These are phyloP conservation scores for Gonium pectorale DNA, from an alignment of 139 green algal species.

Conservation along the genomic window DNA sequence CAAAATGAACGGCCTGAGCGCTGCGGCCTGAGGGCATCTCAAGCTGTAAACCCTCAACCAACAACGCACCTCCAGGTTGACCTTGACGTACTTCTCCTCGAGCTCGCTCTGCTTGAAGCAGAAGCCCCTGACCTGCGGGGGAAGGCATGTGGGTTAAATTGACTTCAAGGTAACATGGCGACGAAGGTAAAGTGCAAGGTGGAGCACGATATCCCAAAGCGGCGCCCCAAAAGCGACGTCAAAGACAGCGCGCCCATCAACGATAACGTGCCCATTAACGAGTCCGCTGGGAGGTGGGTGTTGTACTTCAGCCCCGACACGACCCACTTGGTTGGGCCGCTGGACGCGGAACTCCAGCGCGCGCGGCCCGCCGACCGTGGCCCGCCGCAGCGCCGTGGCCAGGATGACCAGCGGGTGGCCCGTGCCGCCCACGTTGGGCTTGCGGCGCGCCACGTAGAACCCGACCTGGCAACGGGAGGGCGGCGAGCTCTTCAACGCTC, in stretches of 20 bases:
- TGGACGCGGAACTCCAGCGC: slow-evolving; percentile 17
- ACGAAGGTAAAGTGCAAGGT: too few species aligned
- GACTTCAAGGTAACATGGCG: too few species aligned
- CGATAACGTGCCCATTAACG: too few species aligned
- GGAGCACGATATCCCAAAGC: too few species aligned
- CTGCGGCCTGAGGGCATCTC: too few species aligned
- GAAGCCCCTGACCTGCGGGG: background rate
- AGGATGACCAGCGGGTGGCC: slow-evolving; percentile 37
- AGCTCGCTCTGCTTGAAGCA: slow-evolving; percentile 4
- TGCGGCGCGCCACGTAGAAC: slow-evolving; percentile 21
- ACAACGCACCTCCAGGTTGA: background rate
- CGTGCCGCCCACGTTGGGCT: background rate
- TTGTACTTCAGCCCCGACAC: too few species aligned
- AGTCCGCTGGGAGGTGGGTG: too few species aligned
- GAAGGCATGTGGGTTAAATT: background rate
- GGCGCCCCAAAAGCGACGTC: too few species aligned
- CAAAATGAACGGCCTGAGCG: too few species aligned
- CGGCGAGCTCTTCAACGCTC: background rate
- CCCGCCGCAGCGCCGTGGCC: slow-evolving; percentile 19
- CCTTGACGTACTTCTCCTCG: slow-evolving; percentile 40
- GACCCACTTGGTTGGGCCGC: slow-evolving; percentile 26
- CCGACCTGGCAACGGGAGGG: slow-evolving; percentile 5
- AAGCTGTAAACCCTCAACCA: too few species aligned
- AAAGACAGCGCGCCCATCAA: too few species aligned
- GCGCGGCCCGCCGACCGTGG: background rate